These are phyloP conservation scores for Colletotrichum costaricense DNA, from an alignment of 2,329 filamentous ascomycete species.

Conservation along the genomic window DNA sequence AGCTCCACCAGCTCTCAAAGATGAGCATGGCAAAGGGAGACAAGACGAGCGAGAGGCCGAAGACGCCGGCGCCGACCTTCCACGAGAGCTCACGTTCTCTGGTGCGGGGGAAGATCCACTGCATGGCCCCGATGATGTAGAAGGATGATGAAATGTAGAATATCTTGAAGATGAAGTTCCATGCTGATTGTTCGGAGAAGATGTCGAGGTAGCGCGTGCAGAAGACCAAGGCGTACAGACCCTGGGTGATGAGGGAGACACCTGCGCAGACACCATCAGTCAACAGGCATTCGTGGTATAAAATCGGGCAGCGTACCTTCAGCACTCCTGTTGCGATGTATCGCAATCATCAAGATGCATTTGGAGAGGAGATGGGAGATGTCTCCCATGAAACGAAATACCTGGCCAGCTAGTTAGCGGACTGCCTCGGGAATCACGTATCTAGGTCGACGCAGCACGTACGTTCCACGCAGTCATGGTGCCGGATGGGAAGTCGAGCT, in stretches of 20 bases:
- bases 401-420: slow-evolving; percentile 46
- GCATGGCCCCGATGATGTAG: slow-evolving; percentile 91
- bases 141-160: slow-evolving; percentile 87
- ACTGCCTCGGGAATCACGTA: background rate
- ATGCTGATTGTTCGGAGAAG: slow-evolving; percentile 67
- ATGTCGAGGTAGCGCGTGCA: slow-evolving; percentile 88
- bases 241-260: slow-evolving; percentile 91
- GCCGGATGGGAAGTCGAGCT: slow-evolving; percentile 34
- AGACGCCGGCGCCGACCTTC: slow-evolving; percentile 82
- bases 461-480: slow-evolving; percentile 56
- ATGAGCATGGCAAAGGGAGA: slow-evolving; percentile 81
- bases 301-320: slow-evolving; percentile 67
- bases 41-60: slow-evolving; percentile 72
- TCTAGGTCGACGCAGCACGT: slow-evolving; percentile 35
- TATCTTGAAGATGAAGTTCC: slow-evolving; percentile 88
- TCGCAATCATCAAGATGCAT: slow-evolving; percentile 89
- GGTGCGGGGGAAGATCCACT: slow-evolving; percentile 86
- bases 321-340: slow-evolving; percentile 87
- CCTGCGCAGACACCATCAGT: slow-evolving; percentile 59
- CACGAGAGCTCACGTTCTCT: slow-evolving; percentile 92
- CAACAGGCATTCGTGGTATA: background rate
- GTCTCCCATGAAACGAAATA: slow-evolving; percentile 84
- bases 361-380: slow-evolving; percentile 88
- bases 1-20: slow-evolving; percentile 65
- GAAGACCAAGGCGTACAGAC: slow-evolving; percentile 89